A percentile compares a stretch with the other conserved stretches of the same genome.
Conservation (phyloP, 257 asterid species). For the Solanum appendiculatum region DNA sequence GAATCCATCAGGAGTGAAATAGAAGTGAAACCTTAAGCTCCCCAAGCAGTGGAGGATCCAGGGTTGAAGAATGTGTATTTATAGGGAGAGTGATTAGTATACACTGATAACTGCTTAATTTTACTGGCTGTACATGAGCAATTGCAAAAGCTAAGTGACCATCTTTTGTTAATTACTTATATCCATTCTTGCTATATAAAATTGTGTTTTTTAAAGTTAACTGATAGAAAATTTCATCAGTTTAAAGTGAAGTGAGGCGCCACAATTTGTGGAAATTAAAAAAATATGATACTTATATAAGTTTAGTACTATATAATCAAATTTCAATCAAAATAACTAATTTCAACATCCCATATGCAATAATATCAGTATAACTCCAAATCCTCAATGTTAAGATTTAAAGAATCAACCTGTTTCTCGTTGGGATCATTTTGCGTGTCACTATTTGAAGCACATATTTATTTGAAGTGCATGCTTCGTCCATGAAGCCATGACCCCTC, state of each 20-base stretch:
- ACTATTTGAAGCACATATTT: neutral
- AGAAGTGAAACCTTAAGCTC: neutral
- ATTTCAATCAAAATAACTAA: neutral
- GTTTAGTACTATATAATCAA: neutral
- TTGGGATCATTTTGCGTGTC: neutral
- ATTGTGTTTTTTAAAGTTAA: neutral
- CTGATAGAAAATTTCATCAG: neutral
- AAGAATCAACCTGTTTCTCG: neutral
- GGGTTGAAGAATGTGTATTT: neutral
- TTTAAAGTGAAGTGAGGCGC: neutral
- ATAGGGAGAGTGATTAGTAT: neutral
- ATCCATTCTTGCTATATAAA: neutral
- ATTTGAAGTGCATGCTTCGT: neutral
- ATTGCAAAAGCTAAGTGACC: neutral
- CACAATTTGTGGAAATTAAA: neutral
- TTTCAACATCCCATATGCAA: neutral
- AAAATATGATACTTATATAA: neutral
- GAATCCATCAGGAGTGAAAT: neutral
- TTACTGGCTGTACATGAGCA: neutral
- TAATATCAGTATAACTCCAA: neutral
- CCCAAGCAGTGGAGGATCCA: neutral
- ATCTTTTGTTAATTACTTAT: neutral
- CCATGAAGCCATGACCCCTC: neutral
- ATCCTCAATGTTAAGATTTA: neutral
- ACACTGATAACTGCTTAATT: neutral